Conservation (phyloP, 441 rosid species). For the Aleurites moluccanus region DNA sequence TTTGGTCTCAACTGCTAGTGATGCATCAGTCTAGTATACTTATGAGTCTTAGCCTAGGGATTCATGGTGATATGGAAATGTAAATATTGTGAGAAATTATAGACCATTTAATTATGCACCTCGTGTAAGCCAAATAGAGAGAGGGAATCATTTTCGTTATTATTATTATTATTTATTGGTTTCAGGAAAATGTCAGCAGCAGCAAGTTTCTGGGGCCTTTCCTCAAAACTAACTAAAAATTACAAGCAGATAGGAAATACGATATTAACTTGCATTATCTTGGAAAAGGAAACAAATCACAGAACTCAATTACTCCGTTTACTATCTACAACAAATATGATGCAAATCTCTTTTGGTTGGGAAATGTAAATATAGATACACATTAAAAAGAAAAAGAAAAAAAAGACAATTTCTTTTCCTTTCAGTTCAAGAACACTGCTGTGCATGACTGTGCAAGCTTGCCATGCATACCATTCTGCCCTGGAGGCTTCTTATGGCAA, state of each 20-base stretch:
- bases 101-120: neutral
- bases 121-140: neutral
- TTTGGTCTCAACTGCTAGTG: neutral
- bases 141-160: too few species aligned
- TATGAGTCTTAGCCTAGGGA: neutral
- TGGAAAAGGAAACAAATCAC: neutral
- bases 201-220: neutral
- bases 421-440: constrained; percentile 51
- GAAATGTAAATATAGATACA: constrained; percentile 8
- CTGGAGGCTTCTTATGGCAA: constrained; percentile 53
- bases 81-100: neutral
- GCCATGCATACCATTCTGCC: constrained; percentile 39
- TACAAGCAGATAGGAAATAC: neutral
- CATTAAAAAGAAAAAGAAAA: too few species aligned
- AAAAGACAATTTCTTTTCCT: neutral
- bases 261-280: constrained; percentile 6
- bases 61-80: neutral
- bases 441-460: constrained; percentile 55
- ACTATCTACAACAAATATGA: constrained; percentile 24
- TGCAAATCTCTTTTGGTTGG: constrained; percentile 1
- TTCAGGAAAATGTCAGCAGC: neutral
- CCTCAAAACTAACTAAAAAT: neutral
- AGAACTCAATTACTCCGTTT: neutral
- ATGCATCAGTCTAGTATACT: neutral
- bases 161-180: neutral